Evolutionary conservation across 176 grass and related monocot genomes (phyloP).

Genomic region (Carex kokanica): DNA sequence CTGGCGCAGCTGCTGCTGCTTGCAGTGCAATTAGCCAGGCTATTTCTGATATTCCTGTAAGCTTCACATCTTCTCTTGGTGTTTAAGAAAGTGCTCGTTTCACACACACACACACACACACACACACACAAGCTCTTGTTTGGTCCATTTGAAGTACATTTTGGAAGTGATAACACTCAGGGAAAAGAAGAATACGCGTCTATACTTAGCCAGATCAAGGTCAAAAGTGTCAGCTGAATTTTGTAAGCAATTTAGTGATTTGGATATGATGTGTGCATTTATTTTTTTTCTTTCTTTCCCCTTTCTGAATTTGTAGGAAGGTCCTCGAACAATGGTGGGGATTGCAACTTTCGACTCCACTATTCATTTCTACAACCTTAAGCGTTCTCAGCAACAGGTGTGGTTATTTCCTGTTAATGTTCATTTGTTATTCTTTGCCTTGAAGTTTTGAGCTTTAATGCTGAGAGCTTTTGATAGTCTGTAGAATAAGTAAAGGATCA

Average conservation of each 20-base stretch:
- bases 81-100: background rate
- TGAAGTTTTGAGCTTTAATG: background rate
- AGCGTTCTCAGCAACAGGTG: conserved; percentile 85
- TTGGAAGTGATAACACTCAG: background rate
- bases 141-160: background rate
- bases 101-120: background rate
- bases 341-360: conserved; percentile 91
- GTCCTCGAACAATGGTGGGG: conserved; percentile 80
- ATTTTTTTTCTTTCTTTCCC: background rate
- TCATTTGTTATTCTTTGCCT: background rate
- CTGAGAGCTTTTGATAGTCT: background rate
- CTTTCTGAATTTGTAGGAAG: conserved; percentile 60
- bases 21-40: conserved; percentile 88
- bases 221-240: background rate
- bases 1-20: conserved; percentile 84
- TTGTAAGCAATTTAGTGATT: background rate
- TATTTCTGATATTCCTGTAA: conserved; percentile 91
- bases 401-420: background rate
- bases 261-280: conserved; percentile 5
- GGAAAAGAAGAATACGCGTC: background rate
- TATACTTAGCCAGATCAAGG: background rate
- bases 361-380: conserved; percentile 97
- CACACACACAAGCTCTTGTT: background rate
- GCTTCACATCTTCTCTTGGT: conserved; percentile 22
- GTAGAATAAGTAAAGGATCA: background rate